A percentile compares a stretch with the other conserved stretches of the same genome.
These are phyloP conservation scores for Cyberlindnera galapagoensis DNA, from an alignment of 805 yeast genomes.

Conservation along the genomic window DNA sequence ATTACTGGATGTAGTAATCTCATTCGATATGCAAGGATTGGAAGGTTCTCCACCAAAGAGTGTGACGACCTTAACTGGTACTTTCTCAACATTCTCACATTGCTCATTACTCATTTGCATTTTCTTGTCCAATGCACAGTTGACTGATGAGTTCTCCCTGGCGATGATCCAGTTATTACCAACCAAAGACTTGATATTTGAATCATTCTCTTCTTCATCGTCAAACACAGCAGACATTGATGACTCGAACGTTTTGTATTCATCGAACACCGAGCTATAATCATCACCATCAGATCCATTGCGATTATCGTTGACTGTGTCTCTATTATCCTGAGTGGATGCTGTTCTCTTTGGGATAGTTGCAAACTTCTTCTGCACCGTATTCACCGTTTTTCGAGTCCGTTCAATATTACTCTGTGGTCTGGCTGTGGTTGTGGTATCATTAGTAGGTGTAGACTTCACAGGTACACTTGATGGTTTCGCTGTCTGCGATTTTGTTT, in stretches of 20 bases:
- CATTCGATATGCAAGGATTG: too few species aligned
- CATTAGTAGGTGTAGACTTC: neutral
- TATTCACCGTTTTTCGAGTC: constrained; percentile 1
- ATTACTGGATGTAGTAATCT: neutral
- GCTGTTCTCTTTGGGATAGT: too few species aligned
- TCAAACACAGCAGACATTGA: constrained; percentile 20
- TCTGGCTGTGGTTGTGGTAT: neutral
- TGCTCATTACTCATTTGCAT: neutral
- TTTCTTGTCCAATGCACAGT: constrained; percentile 10
- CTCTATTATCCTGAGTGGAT: neutral
- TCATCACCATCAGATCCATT: too few species aligned
- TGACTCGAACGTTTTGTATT: constrained; percentile 19
- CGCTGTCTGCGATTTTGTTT: neutral
- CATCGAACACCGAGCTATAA: constrained; percentile 10
- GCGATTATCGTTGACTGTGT: too few species aligned
- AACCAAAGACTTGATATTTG: constrained; percentile 2
- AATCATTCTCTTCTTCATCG: constrained; percentile 11
- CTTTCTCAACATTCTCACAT: too few species aligned
- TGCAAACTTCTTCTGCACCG: neutral
- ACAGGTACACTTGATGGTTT: neutral
- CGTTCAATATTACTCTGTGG: neutral
- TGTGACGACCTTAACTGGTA: too few species aligned
- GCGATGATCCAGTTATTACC: constrained; percentile 13
- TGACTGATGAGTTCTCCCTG: constrained; percentile 20
- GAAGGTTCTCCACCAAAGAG: neutral